Evolutionary conservation across 1,284 basidiomycete genomes (phyloP), one percentile per base, ranked within the genome.

Genomic region (Moesziomyces aphidis): DNA sequence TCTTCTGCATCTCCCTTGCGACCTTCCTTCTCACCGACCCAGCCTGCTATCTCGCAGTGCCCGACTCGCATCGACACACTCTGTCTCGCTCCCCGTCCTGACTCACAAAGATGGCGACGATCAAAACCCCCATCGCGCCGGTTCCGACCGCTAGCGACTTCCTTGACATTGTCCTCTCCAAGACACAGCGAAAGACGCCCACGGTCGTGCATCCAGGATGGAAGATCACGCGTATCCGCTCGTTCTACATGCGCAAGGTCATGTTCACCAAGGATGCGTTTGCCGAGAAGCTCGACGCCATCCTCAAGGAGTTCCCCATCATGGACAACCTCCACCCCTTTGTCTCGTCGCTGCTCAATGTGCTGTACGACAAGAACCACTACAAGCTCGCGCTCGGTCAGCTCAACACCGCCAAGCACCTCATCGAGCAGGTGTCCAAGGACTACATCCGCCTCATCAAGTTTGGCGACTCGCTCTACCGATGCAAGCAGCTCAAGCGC

Each of bases 261-360:
- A 99, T 97, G 87, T 99, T 98, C 86, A 97, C 95, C 1, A 95
- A 98, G 86, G 95, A 98, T 85, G 90, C 93, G 17, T 98, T 99
- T 79, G 95, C 96, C 77, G 96, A 99, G 87, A 97, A 98, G 86
- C 89, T 99, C 39, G 91, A 92, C 63, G 92, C 91, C 39, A 99
- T 99, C 83, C 87, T 99, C 78, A 89, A 90, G 50, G 96, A 99
- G 85, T 99, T 99, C 86, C 96, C 96, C 55, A 64, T 68, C 55
- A 61, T 66, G 53, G 61, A 81, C 71, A 81, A 83, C 61, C 56
- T 84, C 48, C 83, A 84, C 50, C 83, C 83, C 23, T 84, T 84
- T 51, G 78, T 76, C 52, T 82, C 83, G 9, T 84, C 83, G 23
- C 71, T 84, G 31, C 80, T 84, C 76, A 84, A 84, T 62, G 83